Evolutionary conservation across 176 grass and related monocot genomes (phyloP), one percentile per base, ranked within the genome.

Genomic region (Oryza nivara): DNA sequence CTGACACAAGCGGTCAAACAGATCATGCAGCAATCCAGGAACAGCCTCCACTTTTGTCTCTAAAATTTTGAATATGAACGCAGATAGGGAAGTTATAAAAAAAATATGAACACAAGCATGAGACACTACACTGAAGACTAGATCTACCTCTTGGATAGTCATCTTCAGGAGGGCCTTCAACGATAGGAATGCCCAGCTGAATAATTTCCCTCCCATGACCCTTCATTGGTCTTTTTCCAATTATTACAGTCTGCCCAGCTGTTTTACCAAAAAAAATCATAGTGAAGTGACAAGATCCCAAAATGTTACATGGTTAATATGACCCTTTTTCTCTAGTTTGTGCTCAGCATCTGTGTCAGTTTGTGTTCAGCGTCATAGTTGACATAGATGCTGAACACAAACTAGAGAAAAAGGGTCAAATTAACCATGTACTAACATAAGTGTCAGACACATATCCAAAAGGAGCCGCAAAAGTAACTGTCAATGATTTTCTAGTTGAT

Each of bases 141-240:
- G 22, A 65, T 65, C 26, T 87, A 91, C 89, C 89, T 91, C 49
- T 80, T 75, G 80, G 81, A 86, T 80, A 90, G 81, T 96, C 88
- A 72, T 94, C 91, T 76, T 96, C 96, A 72, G 68, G 68, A 78
- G 85, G 83, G 6, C 91, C 93, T 54, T 99, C 93, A 26, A 76
- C 84, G 58, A 96, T 72, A 70, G 88, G 88, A 83, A 89, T 48
- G 5, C 96, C 96, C 25, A 99, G 81, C 88, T 99, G 96, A 88
- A 99, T 93, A 85, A 96, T 65, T 89, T 91, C 93, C 83, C 96
- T 89, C 79, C 96, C 96, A 85, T 96, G 96, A 60, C 96, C 96
- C 83, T 87, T 96, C 72, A 49, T 79, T 89, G 96, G 96, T 83
- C 91, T 94, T 89, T 88, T 96, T 82, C 88, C 84, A 67, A 87